A percentile compares a stretch with the other conserved stretches of the same genome.
Conservation (phyloP, 148 eudicot species). For the Hydrangea macrophylla region DNA sequence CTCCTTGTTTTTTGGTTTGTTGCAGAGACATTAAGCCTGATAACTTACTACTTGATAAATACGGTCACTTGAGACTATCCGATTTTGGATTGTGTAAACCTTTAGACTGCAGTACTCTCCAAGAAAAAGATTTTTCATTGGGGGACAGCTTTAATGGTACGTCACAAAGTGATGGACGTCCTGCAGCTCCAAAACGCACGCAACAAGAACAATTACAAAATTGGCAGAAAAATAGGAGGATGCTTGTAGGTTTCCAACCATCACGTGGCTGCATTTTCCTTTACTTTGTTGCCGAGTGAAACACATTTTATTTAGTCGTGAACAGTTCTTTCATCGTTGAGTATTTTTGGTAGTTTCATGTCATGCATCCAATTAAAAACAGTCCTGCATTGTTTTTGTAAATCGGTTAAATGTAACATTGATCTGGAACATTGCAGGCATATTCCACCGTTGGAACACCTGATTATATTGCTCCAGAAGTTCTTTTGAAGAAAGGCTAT, state of each 20-base stretch:
- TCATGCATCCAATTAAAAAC: not conserved
- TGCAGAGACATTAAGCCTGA: conserved; percentile 96
- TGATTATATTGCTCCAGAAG: conserved; percentile 98
- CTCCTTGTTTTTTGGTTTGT: conserved; percentile 14
- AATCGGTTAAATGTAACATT: not conserved
- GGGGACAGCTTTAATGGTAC: conserved; percentile 37
- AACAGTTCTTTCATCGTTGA: not conserved
- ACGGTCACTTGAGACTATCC: conserved; percentile 82
- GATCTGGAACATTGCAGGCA: conserved; percentile 53
- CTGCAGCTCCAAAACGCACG: conserved; percentile 74
- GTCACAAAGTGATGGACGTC: conserved; percentile 43
- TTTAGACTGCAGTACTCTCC: conserved; percentile 78
- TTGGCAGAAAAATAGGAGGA: conserved; percentile 97
- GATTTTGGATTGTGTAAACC: conserved; percentile 97
- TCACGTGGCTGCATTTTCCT: conserved; percentile 2
- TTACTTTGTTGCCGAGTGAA: conserved; percentile 1
- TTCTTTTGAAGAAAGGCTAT: conserved; percentile 87
- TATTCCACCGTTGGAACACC: conserved; percentile 98
- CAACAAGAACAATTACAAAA: conserved; percentile 92
- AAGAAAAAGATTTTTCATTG: conserved; percentile 71
- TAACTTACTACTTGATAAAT: conserved; percentile 88
- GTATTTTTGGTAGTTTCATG: not conserved
- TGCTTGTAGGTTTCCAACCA: conserved; percentile 58
- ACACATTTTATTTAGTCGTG: not conserved
- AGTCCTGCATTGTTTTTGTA: not conserved